Evolutionary conservation across 805 yeast species (phyloP).

Genomic region (Myxozyma udenii): DNA sequence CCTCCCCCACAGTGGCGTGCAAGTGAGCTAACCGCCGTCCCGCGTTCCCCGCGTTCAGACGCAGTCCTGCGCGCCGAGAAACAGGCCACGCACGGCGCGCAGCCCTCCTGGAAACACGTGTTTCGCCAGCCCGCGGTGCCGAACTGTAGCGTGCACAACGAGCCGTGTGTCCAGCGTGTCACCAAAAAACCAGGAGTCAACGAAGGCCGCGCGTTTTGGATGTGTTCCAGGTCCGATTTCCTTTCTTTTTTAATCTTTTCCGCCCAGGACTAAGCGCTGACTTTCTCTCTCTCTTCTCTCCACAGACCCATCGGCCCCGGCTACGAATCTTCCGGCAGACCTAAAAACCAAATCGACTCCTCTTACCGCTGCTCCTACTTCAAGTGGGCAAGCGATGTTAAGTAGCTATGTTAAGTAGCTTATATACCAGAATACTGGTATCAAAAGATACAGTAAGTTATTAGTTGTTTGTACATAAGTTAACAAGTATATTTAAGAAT

Average conservation of each 20-base stretch:
- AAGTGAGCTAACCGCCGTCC: background rate
- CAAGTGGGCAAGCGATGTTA: conserved; percentile 34
- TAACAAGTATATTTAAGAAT: too few relatives aligned
- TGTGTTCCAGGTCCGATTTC: conserved; percentile 34
- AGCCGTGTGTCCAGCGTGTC: conserved; percentile 37
- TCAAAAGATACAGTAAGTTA: too few relatives aligned
- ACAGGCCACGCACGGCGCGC: background rate
- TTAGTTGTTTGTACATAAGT: too few relatives aligned
- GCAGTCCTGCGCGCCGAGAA: background rate
- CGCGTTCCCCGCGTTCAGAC: background rate
- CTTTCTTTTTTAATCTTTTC: background rate
- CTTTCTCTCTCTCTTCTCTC: too few relatives aligned
- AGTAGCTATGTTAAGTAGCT: background rate
- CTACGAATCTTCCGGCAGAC: conserved; percentile 12
- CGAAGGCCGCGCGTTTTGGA: conserved; percentile 43
- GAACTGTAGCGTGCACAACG: conserved; percentile 36
- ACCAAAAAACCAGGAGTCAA: conserved; percentile 40
- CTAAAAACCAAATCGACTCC: conserved; percentile 12
- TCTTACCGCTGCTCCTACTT: conserved; percentile 38
- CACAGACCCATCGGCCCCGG: conserved; percentile 29
- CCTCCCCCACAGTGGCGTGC: background rate
- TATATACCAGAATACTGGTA: background rate
- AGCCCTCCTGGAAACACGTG: conserved; percentile 17
- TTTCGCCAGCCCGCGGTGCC: conserved; percentile 34
- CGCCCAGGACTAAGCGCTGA: background rate